Conservation (phyloP, 306 rosid genomes). For the Lathyrus oleraceus region DNA sequence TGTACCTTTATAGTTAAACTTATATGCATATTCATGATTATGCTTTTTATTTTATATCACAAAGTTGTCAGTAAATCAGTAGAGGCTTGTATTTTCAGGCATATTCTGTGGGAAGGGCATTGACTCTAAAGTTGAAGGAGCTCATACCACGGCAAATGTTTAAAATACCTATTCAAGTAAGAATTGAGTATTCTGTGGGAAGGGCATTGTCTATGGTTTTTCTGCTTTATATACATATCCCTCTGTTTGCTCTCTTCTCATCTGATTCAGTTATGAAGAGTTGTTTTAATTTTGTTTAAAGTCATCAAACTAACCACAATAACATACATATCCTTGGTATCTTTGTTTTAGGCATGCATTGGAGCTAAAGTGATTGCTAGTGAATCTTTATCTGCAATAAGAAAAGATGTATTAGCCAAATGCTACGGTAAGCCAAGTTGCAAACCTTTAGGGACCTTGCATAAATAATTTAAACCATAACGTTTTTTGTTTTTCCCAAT, state of each 20-base stretch:
- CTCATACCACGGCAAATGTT: conserved; percentile 98
- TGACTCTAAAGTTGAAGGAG: conserved; percentile 91
- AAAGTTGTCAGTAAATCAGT: conserved; percentile 31
- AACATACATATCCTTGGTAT: conserved; percentile 14
- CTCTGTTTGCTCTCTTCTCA: conserved; percentile 11
- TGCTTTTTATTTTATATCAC: conserved; percentile 7
- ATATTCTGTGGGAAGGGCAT: conserved; percentile 89
- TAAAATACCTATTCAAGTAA: conserved; percentile 91
- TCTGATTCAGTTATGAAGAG: conserved; percentile 8
- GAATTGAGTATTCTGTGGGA: conserved; percentile 24
- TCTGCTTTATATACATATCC: conserved; percentile 19
- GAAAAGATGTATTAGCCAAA: conserved; percentile 93
- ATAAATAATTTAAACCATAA: neutral
- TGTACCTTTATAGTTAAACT: neutral
- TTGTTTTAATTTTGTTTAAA: neutral
- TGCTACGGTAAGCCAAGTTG: conserved; percentile 70
- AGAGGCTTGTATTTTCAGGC: conserved; percentile 56
- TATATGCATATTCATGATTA: conserved; percentile 20
- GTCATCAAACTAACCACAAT: conserved; percentile 33
- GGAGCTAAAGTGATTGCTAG: conserved; percentile 89
- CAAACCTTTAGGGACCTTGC: conserved; percentile 14
- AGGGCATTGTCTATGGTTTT: too few species aligned
- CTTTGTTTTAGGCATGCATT: conserved; percentile 72
- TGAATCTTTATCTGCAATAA: conserved; percentile 85
- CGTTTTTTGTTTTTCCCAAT: neutral